phyloP scores from a whole-genome alignment of 2,329 filamentous ascomycete species.

The Penicillium decumbens region DNA sequence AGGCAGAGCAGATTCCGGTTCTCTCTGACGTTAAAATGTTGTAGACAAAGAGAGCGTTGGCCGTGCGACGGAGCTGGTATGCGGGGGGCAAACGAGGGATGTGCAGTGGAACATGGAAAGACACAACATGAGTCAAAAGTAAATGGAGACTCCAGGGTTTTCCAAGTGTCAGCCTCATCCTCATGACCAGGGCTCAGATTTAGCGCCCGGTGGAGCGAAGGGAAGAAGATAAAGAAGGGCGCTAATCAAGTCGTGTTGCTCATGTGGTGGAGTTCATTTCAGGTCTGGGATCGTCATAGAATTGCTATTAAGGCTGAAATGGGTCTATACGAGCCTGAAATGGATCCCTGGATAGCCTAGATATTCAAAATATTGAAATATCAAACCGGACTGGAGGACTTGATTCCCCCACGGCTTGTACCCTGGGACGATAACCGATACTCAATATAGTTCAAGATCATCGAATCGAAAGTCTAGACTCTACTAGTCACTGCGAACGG shows the following conservation, averaged over 20 bases:
- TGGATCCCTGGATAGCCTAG: not conserved
- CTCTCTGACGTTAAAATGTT: not conserved
- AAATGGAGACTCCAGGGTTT: not conserved
- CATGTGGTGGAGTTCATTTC: not conserved
- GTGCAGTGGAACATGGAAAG: slow-evolving; percentile 3
- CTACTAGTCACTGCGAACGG: not conserved
- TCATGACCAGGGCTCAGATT: slow-evolving; percentile 1
- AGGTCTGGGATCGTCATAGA: not conserved
- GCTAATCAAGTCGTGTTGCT: not conserved
- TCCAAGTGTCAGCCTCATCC: slow-evolving; percentile 4
- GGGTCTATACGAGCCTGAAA: not conserved
- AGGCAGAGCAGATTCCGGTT: not conserved
- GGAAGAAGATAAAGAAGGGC: not conserved
- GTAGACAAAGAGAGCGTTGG: slow-evolving; percentile 1
- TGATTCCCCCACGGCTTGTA: not conserved
- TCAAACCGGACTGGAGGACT: not conserved
- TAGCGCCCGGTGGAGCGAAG: not conserved
- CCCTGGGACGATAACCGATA: not conserved
- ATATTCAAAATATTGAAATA: not conserved
- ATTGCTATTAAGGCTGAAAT: not conserved
- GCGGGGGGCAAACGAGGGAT: slow-evolving; percentile 9
- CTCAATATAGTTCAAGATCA: not conserved
- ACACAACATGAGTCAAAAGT: not conserved
- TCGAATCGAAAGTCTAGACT: not conserved
- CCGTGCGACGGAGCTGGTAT: slow-evolving; percentile 14